Conservation (phyloP, 495 filamentous ascomycete species). For the Schizothecium vesticola region DNA sequence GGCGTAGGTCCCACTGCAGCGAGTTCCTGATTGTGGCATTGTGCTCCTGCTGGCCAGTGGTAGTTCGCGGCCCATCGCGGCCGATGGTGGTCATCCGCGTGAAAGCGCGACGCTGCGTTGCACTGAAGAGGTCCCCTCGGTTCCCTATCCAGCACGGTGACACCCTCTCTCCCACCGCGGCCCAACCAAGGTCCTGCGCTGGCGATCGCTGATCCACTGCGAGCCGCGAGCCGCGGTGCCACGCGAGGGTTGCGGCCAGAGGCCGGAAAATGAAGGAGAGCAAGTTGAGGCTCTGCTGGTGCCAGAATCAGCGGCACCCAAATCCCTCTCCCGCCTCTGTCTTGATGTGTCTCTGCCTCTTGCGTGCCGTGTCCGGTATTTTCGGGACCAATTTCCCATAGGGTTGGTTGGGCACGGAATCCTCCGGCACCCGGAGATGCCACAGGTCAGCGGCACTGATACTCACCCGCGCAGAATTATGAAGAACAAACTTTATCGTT, state of each 20-base stretch:
- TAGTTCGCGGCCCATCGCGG: not conserved
- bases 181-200: not conserved
- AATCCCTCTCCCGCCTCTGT: not conserved
- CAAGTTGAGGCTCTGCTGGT: not conserved
- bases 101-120: not conserved
- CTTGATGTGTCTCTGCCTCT: not conserved
- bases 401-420: not conserved
- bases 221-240: not conserved
- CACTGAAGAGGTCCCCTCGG: not conserved
- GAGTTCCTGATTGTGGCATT: not conserved
- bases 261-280: not conserved
- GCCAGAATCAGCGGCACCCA: too few relatives aligned
- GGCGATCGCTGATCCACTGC: not conserved
- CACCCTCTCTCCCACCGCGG: not conserved
- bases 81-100: not conserved
- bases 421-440: not conserved
- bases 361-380: not conserved
- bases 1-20: not conserved
- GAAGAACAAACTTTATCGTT: not conserved
- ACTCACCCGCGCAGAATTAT: not conserved
- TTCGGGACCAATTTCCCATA: not conserved
- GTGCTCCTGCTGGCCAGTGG: not conserved
- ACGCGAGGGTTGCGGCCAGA: too few relatives aligned
- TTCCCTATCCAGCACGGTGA: not conserved
- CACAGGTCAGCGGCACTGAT: not conserved